Evolutionary conservation across 345 rosid species (phyloP).

Genomic region (Mercurialis annua): DNA sequence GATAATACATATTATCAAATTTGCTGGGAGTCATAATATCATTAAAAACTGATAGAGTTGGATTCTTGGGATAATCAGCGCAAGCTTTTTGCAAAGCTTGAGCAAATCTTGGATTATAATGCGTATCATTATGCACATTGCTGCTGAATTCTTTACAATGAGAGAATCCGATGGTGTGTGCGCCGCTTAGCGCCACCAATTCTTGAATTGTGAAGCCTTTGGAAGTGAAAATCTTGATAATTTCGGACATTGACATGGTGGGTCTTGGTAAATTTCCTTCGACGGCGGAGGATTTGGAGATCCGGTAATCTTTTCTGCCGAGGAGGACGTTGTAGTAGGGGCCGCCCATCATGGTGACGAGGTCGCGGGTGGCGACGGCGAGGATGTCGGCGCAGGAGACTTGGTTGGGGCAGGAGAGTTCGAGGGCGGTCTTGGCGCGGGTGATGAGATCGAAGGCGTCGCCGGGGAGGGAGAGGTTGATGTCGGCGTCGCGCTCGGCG

Average conservation of each 20-base stretch:
- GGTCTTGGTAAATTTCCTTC: constrained; percentile 64
- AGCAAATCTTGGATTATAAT: constrained; percentile 72
- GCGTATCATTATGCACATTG: constrained; percentile 40
- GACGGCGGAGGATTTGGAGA: constrained; percentile 45
- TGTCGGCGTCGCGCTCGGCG: constrained; percentile 37
- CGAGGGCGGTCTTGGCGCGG: constrained; percentile 79
- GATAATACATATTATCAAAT: constrained; percentile 79
- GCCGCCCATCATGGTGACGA: constrained; percentile 35
- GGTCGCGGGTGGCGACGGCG: constrained; percentile 77
- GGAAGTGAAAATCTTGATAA: constrained; percentile 49
- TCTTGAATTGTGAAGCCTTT: constrained; percentile 69
- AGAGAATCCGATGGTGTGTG: constrained; percentile 90
- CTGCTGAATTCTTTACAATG: constrained; percentile 75
- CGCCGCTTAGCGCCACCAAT: constrained; percentile 84
- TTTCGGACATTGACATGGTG: constrained; percentile 45
- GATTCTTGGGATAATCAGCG: constrained; percentile 49
- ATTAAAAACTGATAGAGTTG: constrained; percentile 77
- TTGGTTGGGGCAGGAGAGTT: constrained; percentile 72
- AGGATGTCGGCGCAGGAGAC: constrained; percentile 93
- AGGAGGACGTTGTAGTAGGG: constrained; percentile 65
- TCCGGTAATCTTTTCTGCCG: constrained; percentile 67
- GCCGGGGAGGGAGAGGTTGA: constrained; percentile 34
- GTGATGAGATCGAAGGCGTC: constrained; percentile 30
- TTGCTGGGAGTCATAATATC: constrained; percentile 87
- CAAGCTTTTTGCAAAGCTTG: constrained; percentile 62